Evolutionary conservation across 805 yeast genomes (phyloP), one percentile per base, ranked within the genome.

Genomic region (Metschnikowia vanudenii): DNA sequence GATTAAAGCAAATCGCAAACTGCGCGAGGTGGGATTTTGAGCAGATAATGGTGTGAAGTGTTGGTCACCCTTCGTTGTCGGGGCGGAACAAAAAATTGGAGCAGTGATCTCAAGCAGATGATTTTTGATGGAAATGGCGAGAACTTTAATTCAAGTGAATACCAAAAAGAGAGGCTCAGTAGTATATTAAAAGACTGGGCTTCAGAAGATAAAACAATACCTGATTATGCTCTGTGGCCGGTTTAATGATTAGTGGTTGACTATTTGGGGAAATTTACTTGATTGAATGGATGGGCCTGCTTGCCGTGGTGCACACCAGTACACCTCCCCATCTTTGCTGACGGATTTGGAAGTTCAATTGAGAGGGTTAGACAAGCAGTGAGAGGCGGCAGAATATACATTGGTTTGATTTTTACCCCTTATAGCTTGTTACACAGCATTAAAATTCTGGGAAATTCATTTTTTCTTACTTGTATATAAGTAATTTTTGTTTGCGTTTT

Each of bases 271-370:
- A 45, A 45, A 38, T 36, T 42, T 49, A 39, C 33, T 43, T 33
- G 42, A 38, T 26, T 28, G 33, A 34, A 31, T 45, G 55, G 46
- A 52, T 45, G 52, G 40, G 44, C 49, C 51, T 50, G 50, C 47
- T 50, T 50, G 49, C 43, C 48, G 44, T 40, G 45, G 40, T 38
- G 46, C 47, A 46, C 51, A 52, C 48, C 55, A 40, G 55, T 52
- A 37, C 55, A 50, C 51, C 55, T 14, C 31, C 17, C 20, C 42
- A 36, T 30, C 36, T 43, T 38, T 41, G 52, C 52, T 41, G 46
- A 41, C 45, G 43, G 46, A 35, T 33, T 32, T 32, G 41, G 34
- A 29, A 19, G 45, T 30, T 29, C 45, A 42, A 41, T 33, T 33
- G 38, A 42, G 43, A 32, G 30, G 29, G 20, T 17, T 17, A 22